A percentile compares a stretch with the other conserved stretches of the same genome.
These are phyloP conservation scores for Stachybotrys chartarum DNA, from an alignment of 2,329 filamentous ascomycete genomes.

Conservation along the genomic window DNA sequence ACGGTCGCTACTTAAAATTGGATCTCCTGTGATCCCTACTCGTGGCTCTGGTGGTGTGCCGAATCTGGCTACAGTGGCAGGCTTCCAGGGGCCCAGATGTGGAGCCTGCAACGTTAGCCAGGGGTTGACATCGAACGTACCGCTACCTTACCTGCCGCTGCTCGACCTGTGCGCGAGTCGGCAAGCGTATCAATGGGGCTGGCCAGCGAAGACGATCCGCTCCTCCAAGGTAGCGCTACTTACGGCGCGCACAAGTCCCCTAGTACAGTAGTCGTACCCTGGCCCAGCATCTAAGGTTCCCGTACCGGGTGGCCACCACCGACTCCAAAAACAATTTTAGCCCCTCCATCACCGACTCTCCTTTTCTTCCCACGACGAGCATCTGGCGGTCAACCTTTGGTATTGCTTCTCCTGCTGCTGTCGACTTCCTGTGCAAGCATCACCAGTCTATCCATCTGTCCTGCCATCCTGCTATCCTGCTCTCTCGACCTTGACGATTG, in stretches of 20 bases:
- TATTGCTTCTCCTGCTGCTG: slow-evolving; percentile 15
- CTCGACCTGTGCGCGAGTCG: too few relatives aligned
- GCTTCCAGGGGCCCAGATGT: too few relatives aligned
- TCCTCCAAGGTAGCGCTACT: background rate
- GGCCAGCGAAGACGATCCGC: background rate
- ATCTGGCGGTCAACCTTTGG: slow-evolving; percentile 14
- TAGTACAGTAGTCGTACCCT: background rate
- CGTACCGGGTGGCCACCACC: slow-evolving; percentile 3
- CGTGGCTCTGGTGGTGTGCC: background rate
- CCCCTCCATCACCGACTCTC: slow-evolving; percentile 28
- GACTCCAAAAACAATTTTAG: slow-evolving; percentile 29
- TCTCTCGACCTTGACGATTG: slow-evolving; percentile 5
- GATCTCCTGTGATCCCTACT: too few relatives aligned
- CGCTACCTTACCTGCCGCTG: background rate
- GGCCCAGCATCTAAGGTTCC: background rate
- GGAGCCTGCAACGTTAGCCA: background rate
- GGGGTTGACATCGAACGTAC: background rate
- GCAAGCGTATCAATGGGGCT: background rate
- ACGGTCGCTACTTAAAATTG: too few relatives aligned
- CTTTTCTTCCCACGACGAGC: slow-evolving; percentile 20
- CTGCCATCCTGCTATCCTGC: slow-evolving; percentile 12
- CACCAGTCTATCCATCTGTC: slow-evolving; percentile 4
- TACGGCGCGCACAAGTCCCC: background rate
- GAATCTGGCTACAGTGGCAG: background rate
- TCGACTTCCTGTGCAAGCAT: slow-evolving; percentile 15